Percentiles rank a stretch among this genome's conserved stretches.
Evolutionary conservation across 2,329 filamentous ascomycete species (phyloP).

Genomic region (Dothideomycetidae sp.): DNA sequence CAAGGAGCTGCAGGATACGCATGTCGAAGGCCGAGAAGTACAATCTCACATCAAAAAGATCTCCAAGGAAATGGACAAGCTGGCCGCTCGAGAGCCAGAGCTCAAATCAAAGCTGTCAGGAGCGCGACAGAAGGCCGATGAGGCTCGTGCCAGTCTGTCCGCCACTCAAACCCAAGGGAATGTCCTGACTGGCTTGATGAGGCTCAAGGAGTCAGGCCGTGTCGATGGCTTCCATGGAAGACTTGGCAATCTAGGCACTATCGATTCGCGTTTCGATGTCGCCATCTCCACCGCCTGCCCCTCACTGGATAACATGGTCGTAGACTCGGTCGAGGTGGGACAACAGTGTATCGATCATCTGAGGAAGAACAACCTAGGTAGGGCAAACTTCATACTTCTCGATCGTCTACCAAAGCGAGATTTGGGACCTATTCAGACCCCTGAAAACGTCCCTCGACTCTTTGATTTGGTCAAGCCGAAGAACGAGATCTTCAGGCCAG

Average conservation of each 20-base stretch:
- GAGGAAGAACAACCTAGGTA: slow-evolving; percentile 89
- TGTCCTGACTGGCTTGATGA: slow-evolving; percentile 80
- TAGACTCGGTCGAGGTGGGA: slow-evolving; percentile 86
- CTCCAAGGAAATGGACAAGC: slow-evolving; percentile 56
- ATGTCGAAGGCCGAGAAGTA: slow-evolving; percentile 55
- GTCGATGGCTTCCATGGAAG: slow-evolving; percentile 96
- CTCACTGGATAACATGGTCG: slow-evolving; percentile 87
- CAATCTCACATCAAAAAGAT: slow-evolving; percentile 62
- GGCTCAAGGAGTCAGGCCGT: slow-evolving; percentile 86
- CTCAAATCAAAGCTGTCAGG: slow-evolving; percentile 74
- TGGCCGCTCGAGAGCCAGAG: slow-evolving; percentile 65
- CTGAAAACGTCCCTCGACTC: slow-evolving; percentile 78
- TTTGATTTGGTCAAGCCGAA: slow-evolving; percentile 89
- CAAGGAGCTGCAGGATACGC: slow-evolving; percentile 60
- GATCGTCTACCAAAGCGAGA: slow-evolving; percentile 73
- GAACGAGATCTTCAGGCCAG: slow-evolving; percentile 70
- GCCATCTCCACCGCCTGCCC: slow-evolving; percentile 96
- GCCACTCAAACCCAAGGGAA: slow-evolving; percentile 76
- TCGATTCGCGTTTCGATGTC: slow-evolving; percentile 87
- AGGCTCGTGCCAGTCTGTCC: slow-evolving; percentile 78
- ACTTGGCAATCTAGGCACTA: slow-evolving; percentile 83
- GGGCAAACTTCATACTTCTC: slow-evolving; percentile 92
- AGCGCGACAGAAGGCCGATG: slow-evolving; percentile 86
- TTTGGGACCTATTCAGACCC: slow-evolving; percentile 67
- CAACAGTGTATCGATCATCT: slow-evolving; percentile 98